Percentiles rank a stretch among this genome's conserved stretches.
Evolutionary conservation across 129 eudicot genomes (phyloP).

Genomic region (Lactuca sativa): DNA sequence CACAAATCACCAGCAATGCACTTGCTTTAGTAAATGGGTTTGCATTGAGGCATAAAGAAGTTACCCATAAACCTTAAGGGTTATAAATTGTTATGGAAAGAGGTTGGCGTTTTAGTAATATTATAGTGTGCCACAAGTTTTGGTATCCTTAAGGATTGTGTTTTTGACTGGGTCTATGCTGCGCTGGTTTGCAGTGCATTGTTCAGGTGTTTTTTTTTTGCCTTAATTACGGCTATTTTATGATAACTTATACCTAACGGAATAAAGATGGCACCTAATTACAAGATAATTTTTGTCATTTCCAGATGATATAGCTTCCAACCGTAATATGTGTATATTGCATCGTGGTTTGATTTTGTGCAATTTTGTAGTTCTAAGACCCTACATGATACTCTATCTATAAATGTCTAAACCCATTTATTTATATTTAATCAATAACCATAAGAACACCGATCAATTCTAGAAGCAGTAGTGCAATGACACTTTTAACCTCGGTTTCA

Average conservation of each 20-base stretch:
- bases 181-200: conserved; percentile 11
- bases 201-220: conserved; percentile 13
- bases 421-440: too few species aligned
- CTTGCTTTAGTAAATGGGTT: conserved; percentile 72
- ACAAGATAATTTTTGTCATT: background rate
- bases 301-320: too few species aligned
- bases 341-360: background rate
- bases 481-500: too few species aligned
- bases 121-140: conserved; percentile 26
- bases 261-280: conserved; percentile 31
- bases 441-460: too few species aligned
- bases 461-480: too few species aligned
- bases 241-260: conserved; percentile 12
- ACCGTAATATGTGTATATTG: background rate
- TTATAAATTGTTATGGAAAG: background rate
- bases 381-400: background rate
- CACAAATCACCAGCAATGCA: conserved; percentile 73
- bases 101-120: conserved; percentile 9
- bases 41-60: conserved; percentile 34
- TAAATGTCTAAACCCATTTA: too few species aligned
- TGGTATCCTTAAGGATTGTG: conserved; percentile 16
- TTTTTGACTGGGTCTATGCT: conserved; percentile 18
- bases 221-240: conserved; percentile 5
- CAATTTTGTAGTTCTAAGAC: background rate
- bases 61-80: conserved; percentile 16